Percentiles rank a stretch among this genome's conserved stretches.
These are phyloP conservation scores for Linum tenue DNA, from an alignment of 345 rosid genomes.

Conservation along the genomic window DNA sequence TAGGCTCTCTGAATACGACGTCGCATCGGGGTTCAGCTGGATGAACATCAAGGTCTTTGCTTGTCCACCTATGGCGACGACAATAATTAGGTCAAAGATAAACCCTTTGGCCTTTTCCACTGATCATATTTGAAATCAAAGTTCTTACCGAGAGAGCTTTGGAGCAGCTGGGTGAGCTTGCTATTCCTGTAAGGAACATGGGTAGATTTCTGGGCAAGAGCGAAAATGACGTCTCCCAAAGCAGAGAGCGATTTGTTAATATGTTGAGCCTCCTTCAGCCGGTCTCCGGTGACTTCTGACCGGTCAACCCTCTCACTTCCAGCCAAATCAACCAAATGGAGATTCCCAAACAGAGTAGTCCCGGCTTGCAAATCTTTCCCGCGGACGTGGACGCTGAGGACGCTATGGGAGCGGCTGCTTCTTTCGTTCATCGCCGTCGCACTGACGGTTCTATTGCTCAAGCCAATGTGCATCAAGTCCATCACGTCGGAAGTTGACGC, in stretches of 20 bases:
- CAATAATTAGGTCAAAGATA: not conserved
- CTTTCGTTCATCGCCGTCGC: constrained; percentile 85
- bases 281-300: constrained; percentile 78
- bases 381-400: constrained; percentile 73
- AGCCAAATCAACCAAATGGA: constrained; percentile 92
- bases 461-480: constrained; percentile 62
- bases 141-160: constrained; percentile 59
- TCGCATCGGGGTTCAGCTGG: constrained; percentile 83
- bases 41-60: constrained; percentile 97
- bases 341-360: constrained; percentile 48
- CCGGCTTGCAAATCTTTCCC: constrained; percentile 66
- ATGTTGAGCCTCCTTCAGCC: constrained; percentile 92
- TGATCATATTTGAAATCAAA: not conserved
- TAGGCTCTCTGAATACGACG: constrained; percentile 63
- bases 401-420: constrained; percentile 97
- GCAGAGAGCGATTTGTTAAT: constrained; percentile 91
- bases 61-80: constrained; percentile 55
- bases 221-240: constrained; percentile 88
- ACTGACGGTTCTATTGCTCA: constrained; percentile 62
- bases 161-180: constrained; percentile 96
- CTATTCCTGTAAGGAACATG: constrained; percentile 96
- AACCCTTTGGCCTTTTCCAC: not conserved
- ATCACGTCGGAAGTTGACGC: constrained; percentile 62
- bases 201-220: constrained; percentile 74
- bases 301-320: constrained; percentile 98